Evolutionary conservation across 2,329 filamentous ascomycete genomes (phyloP).

Genomic region (Dothistroma pini): DNA sequence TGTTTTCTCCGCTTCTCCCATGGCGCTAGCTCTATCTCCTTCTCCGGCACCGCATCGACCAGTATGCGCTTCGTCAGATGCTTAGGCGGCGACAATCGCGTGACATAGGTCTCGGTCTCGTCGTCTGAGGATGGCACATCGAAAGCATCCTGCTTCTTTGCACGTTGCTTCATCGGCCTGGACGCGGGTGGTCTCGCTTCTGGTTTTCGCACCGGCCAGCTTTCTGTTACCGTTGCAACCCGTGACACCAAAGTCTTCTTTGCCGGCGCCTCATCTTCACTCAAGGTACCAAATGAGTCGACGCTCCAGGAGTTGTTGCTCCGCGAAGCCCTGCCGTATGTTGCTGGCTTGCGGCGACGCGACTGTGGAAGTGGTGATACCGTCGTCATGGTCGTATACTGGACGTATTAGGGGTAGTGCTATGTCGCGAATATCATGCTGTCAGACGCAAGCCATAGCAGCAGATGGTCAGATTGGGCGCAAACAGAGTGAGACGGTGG

Average conservation of each 20-base stretch:
- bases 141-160: conserved; percentile 35
- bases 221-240: conserved; percentile 10
- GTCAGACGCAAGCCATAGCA: neutral
- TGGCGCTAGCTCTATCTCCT: conserved; percentile 21
- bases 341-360: conserved; percentile 24
- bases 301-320: conserved; percentile 20
- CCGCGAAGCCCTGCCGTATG: conserved; percentile 25
- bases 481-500: conserved; percentile 1
- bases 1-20: conserved; percentile 26
- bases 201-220: conserved; percentile 16
- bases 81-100: conserved; percentile 17
- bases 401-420: neutral
- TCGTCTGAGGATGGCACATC: conserved; percentile 41
- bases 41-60: conserved; percentile 11
- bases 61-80: conserved; percentile 14
- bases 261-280: conserved; percentile 19
- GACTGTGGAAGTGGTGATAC: conserved; percentile 14
- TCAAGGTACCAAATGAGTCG: conserved; percentile 13
- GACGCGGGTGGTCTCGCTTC: conserved; percentile 7
- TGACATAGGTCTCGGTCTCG: conserved; percentile 24
- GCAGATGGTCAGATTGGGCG: neutral
- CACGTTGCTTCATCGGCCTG: conserved; percentile 13
- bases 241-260: conserved; percentile 1
- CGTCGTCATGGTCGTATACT: conserved; percentile 12
- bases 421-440: neutral